Conservation (phyloP, 2,329 filamentous ascomycete genomes). For the Cladosporium phlei region DNA sequence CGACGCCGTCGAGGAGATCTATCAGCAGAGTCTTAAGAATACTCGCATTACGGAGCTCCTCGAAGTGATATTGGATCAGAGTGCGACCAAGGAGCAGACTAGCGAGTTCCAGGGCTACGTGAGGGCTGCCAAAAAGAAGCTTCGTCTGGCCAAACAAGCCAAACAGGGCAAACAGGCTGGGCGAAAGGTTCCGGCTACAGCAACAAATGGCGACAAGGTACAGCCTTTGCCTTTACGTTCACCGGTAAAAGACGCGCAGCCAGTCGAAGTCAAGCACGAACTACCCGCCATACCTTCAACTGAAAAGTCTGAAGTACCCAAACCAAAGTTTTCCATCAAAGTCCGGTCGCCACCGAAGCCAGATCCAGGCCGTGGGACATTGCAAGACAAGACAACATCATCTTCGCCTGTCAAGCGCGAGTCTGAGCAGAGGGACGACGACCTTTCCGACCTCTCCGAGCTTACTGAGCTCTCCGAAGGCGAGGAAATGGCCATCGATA, state of each 20-base stretch:
- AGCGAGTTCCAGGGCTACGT: conserved; percentile 40
- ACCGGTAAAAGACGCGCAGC: conserved; percentile 12
- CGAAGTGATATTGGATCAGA: conserved; percentile 40
- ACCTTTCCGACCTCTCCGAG: conserved; percentile 25
- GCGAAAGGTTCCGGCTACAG: conserved; percentile 28
- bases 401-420: conserved; percentile 25
- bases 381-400: conserved; percentile 22
- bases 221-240: conserved; percentile 24
- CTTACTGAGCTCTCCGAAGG: conserved; percentile 34
- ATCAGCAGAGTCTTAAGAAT: conserved; percentile 37
- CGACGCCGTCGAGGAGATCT: conserved; percentile 40
- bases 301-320: conserved; percentile 24
- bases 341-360: conserved; percentile 22
- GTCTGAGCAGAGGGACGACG: conserved; percentile 12
- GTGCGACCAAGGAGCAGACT: conserved; percentile 36
- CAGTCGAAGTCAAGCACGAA: not conserved
- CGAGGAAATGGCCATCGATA: conserved; percentile 25
- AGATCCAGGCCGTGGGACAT: conserved; percentile 18
- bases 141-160: conserved; percentile 17
- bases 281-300: conserved; percentile 27
- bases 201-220: conserved; percentile 23
- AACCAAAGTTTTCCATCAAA: conserved; percentile 29
- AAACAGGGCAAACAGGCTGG: too few relatives aligned
- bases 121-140: conserved; percentile 39
- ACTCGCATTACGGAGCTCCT: conserved; percentile 36